These are phyloP conservation scores for Fusarium sp. DNA, from an alignment of 2,329 filamentous ascomycete genomes.

Conservation along the genomic window DNA sequence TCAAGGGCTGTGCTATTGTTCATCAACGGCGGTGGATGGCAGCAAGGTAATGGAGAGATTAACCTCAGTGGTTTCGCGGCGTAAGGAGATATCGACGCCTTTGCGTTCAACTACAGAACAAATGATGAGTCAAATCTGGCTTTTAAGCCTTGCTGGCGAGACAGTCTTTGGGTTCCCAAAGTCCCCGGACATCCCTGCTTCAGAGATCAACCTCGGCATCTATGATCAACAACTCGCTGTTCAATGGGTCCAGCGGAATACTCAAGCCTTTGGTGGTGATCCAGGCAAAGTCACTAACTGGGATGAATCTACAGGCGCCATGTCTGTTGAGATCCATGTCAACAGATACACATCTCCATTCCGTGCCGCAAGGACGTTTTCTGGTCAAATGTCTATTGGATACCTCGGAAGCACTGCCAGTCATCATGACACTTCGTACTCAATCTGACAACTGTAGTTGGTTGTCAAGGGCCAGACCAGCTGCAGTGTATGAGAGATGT, in stretches of 20 bases:
- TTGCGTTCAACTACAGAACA: constrained; percentile 42
- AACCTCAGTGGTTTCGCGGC: constrained; percentile 41
- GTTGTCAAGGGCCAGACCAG: constrained; percentile 19
- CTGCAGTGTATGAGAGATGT: constrained; percentile 38
- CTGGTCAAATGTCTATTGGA: constrained; percentile 43
- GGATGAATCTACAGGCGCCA: constrained; percentile 43
- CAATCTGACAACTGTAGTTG: constrained; percentile 14
- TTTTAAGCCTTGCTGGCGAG: not conserved
- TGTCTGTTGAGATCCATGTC: constrained; percentile 46
- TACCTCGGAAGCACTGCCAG: constrained; percentile 8
- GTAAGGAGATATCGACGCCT: constrained; percentile 41
- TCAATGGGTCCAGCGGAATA: constrained; percentile 42
- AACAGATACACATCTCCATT: constrained; percentile 39
- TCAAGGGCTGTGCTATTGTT: constrained; percentile 37
- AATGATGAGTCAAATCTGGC: constrained; percentile 22
- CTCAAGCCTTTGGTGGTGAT: constrained; percentile 41
- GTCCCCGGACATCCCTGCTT: constrained; percentile 49
- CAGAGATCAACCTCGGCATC: constrained; percentile 46
- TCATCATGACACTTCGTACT: constrained; percentile 4
- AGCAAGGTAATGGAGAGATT: constrained; percentile 32
- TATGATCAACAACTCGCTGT: constrained; percentile 43
- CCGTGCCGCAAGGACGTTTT: constrained; percentile 42
- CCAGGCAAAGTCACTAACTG: constrained; percentile 37
- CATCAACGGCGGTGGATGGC: constrained; percentile 41
- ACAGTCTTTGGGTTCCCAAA: constrained; percentile 56